Evolutionary conservation across 805 yeast genomes (phyloP).

Genomic region (Metschnikowia kofuensis): DNA sequence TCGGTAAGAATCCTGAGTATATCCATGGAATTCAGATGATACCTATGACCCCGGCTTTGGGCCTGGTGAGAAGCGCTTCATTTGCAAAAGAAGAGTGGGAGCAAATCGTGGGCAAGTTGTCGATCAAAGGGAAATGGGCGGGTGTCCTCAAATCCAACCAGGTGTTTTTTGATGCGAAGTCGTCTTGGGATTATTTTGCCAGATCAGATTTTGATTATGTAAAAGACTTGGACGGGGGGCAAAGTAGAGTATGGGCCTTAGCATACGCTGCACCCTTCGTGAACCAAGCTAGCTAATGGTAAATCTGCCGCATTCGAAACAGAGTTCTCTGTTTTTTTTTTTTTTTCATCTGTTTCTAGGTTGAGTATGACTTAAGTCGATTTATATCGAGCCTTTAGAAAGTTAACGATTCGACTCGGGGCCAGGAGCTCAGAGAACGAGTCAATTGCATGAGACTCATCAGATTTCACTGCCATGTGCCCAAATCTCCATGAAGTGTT

Average conservation of each 20-base stretch:
- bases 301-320: too few species aligned
- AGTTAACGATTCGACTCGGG: too few species aligned
- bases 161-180: slow-evolving; percentile 42
- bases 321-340: too few species aligned
- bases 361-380: too few species aligned
- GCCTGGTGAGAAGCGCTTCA: slow-evolving; percentile 50
- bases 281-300: not conserved
- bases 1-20: slow-evolving; percentile 58
- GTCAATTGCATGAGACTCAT: too few species aligned
- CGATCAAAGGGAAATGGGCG: slow-evolving; percentile 54
- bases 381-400: too few species aligned
- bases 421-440: too few species aligned
- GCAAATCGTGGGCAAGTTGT: slow-evolving; percentile 13
- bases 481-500: too few species aligned
- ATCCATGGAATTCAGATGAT: slow-evolving; percentile 80
- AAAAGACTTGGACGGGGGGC: slow-evolving; percentile 53
- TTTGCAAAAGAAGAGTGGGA: slow-evolving; percentile 34
- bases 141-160: slow-evolving; percentile 50
- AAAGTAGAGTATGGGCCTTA: slow-evolving; percentile 60
- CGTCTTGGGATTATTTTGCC: slow-evolving; percentile 59
- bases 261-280: slow-evolving; percentile 53
- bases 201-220: slow-evolving; percentile 26
- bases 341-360: too few species aligned
- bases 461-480: too few species aligned
- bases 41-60: slow-evolving; percentile 65